Conservation (phyloP, 1,284 basidiomycete genomes). For the Tylopilus orsonianus region DNA sequence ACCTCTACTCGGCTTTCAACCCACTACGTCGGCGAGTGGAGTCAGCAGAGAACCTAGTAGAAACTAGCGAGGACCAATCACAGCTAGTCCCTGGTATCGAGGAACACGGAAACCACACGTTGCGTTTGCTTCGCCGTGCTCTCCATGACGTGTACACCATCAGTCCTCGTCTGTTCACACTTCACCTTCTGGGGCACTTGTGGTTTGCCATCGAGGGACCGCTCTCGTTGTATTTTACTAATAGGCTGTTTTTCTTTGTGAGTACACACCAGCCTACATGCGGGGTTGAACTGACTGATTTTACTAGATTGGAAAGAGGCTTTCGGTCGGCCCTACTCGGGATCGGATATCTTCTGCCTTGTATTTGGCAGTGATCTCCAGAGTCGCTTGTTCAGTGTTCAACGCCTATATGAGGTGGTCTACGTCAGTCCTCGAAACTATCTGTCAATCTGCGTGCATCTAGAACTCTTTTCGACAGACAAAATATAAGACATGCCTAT, state of each 20-base stretch:
- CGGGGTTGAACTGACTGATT: background rate
- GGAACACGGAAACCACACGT: too few species aligned
- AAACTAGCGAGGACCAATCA: too few species aligned
- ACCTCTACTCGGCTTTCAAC: slow-evolving; percentile 1
- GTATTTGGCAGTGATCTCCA: slow-evolving; percentile 12
- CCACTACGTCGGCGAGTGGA: background rate
- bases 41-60: too few species aligned
- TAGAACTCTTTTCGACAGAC: slow-evolving; percentile 6
- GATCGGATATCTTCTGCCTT: slow-evolving; percentile 3
- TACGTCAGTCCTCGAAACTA: slow-evolving; percentile 12
- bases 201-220: slow-evolving; percentile 24
- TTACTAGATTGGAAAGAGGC: slow-evolving; percentile 23
- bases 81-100: too few species aligned
- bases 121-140: slow-evolving; percentile 13
- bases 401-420: slow-evolving; percentile 16
- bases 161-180: slow-evolving; percentile 23
- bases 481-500: slow-evolving; percentile 1
- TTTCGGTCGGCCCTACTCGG: slow-evolving; percentile 4
- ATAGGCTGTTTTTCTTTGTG: slow-evolving; percentile 22
- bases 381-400: slow-evolving; percentile 18
- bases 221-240: slow-evolving; percentile 26
- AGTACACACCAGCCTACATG: background rate
- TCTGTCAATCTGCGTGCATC: background rate
- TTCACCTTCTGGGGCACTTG: slow-evolving; percentile 13
- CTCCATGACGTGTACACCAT: slow-evolving; percentile 23